These are phyloP conservation scores for Lipomyces orientalis DNA, from an alignment of 805 yeast genomes.

Conservation along the genomic window DNA sequence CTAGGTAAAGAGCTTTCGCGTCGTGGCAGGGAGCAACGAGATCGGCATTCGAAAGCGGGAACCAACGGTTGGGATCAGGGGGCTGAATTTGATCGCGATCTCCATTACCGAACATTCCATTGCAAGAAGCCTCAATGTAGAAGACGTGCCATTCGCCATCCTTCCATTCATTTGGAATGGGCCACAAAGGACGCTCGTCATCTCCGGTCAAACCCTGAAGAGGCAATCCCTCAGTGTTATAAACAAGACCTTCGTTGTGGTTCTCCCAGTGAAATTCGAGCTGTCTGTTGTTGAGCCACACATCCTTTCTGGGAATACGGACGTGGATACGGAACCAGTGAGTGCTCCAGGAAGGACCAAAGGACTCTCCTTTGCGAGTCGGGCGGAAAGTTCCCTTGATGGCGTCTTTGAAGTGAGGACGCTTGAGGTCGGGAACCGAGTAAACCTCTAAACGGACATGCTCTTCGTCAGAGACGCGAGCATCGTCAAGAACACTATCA, in stretches of 20 bases:
- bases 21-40: slow-evolving; percentile 78
- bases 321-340: slow-evolving; percentile 85
- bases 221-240: slow-evolving; percentile 68
- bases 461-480: slow-evolving; percentile 56
- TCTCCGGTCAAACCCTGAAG: slow-evolving; percentile 87
- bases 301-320: slow-evolving; percentile 60
- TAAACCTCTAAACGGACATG: slow-evolving; percentile 67
- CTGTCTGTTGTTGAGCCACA: slow-evolving; percentile 29
- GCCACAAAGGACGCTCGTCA: slow-evolving; percentile 71
- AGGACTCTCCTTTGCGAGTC: slow-evolving; percentile 65
- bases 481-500: slow-evolving; percentile 63
- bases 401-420: slow-evolving; percentile 70
- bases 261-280: slow-evolving; percentile 58
- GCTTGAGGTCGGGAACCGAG: slow-evolving; percentile 70
- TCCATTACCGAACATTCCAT: slow-evolving; percentile 90
- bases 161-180: slow-evolving; percentile 63
- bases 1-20: slow-evolving; percentile 77
- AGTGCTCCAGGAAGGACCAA: slow-evolving; percentile 97
- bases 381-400: slow-evolving; percentile 51
- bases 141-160: slow-evolving; percentile 62
- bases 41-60: slow-evolving; percentile 72
- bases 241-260: slow-evolving; percentile 84
- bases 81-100: slow-evolving; percentile 61
- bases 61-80: slow-evolving; percentile 74
- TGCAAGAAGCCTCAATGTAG: slow-evolving; percentile 88